Evolutionary conservation across 495 filamentous ascomycete species (phyloP).

Genomic region (Evansstolkia leycettana): DNA sequence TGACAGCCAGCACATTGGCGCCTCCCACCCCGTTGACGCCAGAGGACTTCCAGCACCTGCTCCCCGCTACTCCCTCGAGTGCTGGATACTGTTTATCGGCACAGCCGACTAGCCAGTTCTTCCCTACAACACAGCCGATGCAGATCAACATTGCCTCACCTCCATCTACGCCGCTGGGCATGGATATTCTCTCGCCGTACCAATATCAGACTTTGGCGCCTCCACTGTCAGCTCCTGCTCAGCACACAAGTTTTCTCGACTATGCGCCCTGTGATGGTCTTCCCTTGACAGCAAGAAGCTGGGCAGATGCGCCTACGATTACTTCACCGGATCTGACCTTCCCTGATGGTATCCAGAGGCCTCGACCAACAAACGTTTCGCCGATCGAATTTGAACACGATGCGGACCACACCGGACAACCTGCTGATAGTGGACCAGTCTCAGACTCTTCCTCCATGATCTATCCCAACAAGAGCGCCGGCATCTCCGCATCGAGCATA

Average conservation of each 20-base stretch:
- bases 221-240: conserved; percentile 34
- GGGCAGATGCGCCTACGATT: conserved; percentile 28
- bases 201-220: conserved; percentile 26
- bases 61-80: conserved; percentile 27
- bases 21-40: conserved; percentile 36
- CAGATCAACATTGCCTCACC: conserved; percentile 36
- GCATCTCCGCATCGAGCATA: no score
- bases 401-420: conserved; percentile 15
- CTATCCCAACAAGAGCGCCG: background rate
- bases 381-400: conserved; percentile 22
- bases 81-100: conserved; percentile 29
- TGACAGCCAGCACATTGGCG: conserved; percentile 26
- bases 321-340: conserved; percentile 27
- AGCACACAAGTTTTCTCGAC: conserved; percentile 30
- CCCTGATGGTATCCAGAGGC: conserved; percentile 18
- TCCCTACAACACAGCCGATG: conserved; percentile 31
- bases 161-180: conserved; percentile 29
- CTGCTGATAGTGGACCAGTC: conserved; percentile 13
- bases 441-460: conserved; percentile 19
- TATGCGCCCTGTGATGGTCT: conserved; percentile 19
- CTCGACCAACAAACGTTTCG: conserved; percentile 21
- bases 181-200: conserved; percentile 27
- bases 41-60: conserved; percentile 31
- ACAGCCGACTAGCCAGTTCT: conserved; percentile 24
- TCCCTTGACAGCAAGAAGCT: conserved; percentile 26